Evolutionary conservation across 2,329 filamentous ascomycete species (phyloP).

Genomic region (Mycosphaerella sp.): DNA sequence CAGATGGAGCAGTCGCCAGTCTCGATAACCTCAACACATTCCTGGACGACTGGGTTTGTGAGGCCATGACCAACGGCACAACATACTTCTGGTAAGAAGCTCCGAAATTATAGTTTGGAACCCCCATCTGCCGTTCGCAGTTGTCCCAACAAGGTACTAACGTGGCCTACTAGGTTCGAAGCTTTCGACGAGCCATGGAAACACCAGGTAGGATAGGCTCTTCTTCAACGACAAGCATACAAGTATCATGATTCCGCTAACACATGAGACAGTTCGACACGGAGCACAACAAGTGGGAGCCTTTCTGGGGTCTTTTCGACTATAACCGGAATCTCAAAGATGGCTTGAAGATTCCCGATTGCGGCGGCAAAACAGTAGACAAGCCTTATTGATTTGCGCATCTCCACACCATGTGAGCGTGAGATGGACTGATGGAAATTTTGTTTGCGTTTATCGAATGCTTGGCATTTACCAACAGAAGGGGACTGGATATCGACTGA

Average conservation of each 20-base stretch:
- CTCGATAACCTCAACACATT: slow-evolving; percentile 78
- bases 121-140: slow-evolving; percentile 6
- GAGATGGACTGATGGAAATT: background rate
- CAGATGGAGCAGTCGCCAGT: slow-evolving; percentile 67
- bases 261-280: slow-evolving; percentile 27
- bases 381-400: slow-evolving; percentile 20
- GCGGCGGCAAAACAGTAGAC: slow-evolving; percentile 60
- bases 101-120: background rate
- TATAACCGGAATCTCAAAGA: slow-evolving; percentile 74
- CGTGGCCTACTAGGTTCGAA: slow-evolving; percentile 56
- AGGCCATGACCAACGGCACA: slow-evolving; percentile 70
- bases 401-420: background rate
- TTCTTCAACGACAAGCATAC: background rate
- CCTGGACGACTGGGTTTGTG: slow-evolving; percentile 78
- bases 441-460: background rate
- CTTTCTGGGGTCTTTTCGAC: slow-evolving; percentile 87
- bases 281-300: slow-evolving; percentile 71
- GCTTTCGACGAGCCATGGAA: slow-evolving; percentile 99
- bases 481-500: background rate
- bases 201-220: slow-evolving; percentile 56
- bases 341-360: slow-evolving; percentile 81
- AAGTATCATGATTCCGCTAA: background rate
- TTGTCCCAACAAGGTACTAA: slow-evolving; percentile 2
- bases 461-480: background rate
- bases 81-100: slow-evolving; percentile 78